Percentiles rank a stretch among this genome's conserved stretches.
Evolutionary conservation across 2,329 filamentous ascomycete species (phyloP).

Genomic region (Grosmannia penicillata): DNA sequence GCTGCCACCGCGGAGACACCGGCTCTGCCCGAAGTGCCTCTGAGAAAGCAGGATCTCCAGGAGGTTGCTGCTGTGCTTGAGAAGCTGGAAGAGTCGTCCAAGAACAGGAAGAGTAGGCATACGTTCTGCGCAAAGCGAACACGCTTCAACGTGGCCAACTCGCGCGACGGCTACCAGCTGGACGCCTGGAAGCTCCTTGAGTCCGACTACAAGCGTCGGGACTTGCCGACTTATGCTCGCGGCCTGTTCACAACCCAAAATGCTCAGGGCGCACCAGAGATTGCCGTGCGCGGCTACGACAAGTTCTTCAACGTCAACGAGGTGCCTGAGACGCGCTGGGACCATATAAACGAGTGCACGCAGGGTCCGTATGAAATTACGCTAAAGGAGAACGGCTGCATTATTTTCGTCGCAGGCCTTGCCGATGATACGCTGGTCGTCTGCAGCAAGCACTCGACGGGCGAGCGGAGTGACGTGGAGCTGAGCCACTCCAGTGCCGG

Average conservation of each 20-base stretch:
- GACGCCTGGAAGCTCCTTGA: slow-evolving; percentile 91
- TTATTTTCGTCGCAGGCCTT: slow-evolving; percentile 89
- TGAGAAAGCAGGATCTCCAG: slow-evolving; percentile 51
- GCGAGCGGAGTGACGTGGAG: slow-evolving; percentile 53
- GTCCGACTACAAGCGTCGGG: slow-evolving; percentile 82
- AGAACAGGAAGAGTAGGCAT: slow-evolving; percentile 36
- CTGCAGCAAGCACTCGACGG: slow-evolving; percentile 98
- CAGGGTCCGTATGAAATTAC: slow-evolving; percentile 86
- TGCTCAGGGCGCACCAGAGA: slow-evolving; percentile 52
- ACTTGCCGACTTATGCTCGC: slow-evolving; percentile 82
- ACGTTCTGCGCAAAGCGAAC: slow-evolving; percentile 71
- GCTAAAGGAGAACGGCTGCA: slow-evolving; percentile 98
- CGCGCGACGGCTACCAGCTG: slow-evolving; percentile 50
- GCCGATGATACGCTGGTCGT: slow-evolving; percentile 82
- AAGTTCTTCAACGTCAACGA: slow-evolving; percentile 97
- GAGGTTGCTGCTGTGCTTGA: slow-evolving; percentile 52
- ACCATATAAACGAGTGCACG: slow-evolving; percentile 60
- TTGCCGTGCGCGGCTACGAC: slow-evolving; percentile 83
- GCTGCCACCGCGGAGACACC: background rate
- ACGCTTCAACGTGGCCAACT: slow-evolving; percentile 53
- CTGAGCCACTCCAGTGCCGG: slow-evolving; percentile 75
- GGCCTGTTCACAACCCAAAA: slow-evolving; percentile 77
- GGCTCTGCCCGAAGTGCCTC: slow-evolving; percentile 32
- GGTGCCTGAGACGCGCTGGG: slow-evolving; percentile 69
- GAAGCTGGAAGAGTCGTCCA: slow-evolving; percentile 42